Conservation (phyloP, 257 asterid genomes). For the Nemophila menziesii region DNA sequence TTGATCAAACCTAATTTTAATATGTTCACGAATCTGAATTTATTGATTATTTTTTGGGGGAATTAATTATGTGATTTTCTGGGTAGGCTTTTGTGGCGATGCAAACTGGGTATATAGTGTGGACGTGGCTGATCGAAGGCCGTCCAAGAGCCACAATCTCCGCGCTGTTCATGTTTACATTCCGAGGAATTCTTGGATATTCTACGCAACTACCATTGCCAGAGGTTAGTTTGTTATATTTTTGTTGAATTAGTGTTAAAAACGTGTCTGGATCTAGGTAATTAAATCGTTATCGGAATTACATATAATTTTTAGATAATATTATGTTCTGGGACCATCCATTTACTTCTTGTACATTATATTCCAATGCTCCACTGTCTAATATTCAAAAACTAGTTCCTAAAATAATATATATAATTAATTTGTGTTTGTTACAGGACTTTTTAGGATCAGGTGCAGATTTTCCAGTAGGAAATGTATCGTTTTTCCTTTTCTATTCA, state of each 20-base stretch:
- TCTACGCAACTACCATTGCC: conserved; percentile 87
- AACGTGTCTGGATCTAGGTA: no score
- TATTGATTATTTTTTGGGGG: neutral
- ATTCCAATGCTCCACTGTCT: no score
- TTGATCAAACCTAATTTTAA: no score
- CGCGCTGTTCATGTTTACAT: conserved; percentile 87
- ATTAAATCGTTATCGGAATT: no score
- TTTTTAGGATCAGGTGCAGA: conserved; percentile 91
- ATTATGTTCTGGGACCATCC: no score
- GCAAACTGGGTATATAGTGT: conserved; percentile 66
- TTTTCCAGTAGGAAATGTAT: conserved; percentile 91
- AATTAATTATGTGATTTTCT: neutral
- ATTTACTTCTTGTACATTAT: no score
- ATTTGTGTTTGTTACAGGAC: conserved; percentile 29
- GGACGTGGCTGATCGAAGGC: conserved; percentile 84
- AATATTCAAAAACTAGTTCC: no score
- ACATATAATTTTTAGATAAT: no score
- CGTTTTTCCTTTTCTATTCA: conserved; percentile 79
- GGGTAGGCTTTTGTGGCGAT: conserved; percentile 65
- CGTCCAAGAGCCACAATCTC: conserved; percentile 71
- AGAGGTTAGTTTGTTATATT: conserved; percentile 28
- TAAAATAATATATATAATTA: neutral
- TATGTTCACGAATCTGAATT: neutral
- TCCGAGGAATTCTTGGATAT: conserved; percentile 87
- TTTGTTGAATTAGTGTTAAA: no score